Evolutionary conservation across 192 early-diverging fungal species (phyloP).

Genomic region (Diversispora epigaea): DNA sequence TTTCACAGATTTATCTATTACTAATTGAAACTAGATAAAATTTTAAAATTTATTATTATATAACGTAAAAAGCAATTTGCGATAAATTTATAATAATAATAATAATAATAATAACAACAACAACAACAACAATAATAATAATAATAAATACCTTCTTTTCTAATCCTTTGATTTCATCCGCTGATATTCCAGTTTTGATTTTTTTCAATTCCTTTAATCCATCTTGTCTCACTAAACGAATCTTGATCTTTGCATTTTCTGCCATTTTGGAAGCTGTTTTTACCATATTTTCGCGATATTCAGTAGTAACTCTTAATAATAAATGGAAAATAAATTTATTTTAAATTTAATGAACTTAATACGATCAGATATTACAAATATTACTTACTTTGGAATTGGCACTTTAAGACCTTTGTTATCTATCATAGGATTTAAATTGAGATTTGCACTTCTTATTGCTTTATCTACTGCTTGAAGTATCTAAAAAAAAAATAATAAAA

Average conservation of each 20-base stretch:
- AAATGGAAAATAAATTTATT: background rate
- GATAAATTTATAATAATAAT: background rate
- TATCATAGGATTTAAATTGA: conserved; percentile 77
- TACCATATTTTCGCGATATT: conserved; percentile 69
- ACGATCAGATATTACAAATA: background rate
- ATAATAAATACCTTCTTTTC: conserved; percentile 54
- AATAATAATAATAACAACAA: background rate
- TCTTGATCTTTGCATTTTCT: conserved; percentile 65
- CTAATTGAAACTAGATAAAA: conserved; percentile 51
- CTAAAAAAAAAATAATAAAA: conserved; percentile 21
- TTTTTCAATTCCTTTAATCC: conserved; percentile 75
- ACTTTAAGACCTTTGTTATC: conserved; percentile 71
- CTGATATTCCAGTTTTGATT: conserved; percentile 51
- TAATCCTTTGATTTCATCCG: conserved; percentile 54
- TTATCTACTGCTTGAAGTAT: conserved; percentile 62
- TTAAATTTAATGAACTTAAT: background rate
- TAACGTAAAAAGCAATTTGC: background rate
- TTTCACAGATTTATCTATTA: conserved; percentile 64
- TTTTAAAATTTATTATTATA: too few relatives aligned
- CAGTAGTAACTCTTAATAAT: conserved; percentile 60
- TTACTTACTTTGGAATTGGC: conserved; percentile 74
- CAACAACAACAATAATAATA: background rate
- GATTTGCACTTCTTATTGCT: conserved; percentile 71
- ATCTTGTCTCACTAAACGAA: conserved; percentile 69
- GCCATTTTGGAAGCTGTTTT: conserved; percentile 61